Evolutionary conservation across 164 flowering plant species (phyloP).

Genomic region (Pachysandra terminalis): DNA sequence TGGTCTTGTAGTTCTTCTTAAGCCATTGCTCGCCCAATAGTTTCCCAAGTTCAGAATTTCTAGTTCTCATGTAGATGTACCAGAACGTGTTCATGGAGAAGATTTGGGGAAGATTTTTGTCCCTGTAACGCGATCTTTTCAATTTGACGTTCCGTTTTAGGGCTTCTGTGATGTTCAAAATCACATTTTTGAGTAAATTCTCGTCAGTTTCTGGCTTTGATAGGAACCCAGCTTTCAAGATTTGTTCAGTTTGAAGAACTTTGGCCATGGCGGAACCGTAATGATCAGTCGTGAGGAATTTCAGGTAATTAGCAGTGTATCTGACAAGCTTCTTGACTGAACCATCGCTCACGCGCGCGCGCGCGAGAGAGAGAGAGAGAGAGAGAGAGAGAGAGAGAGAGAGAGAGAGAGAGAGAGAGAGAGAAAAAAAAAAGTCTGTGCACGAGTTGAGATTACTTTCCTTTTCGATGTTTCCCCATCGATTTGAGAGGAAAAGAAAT

Average conservation of each 20-base stretch:
- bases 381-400: too few relatives aligned
- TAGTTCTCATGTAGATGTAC: conserved; percentile 76
- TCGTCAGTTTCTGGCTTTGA: conserved; percentile 46
- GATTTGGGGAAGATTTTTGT: conserved; percentile 42
- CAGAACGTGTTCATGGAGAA: conserved; percentile 75
- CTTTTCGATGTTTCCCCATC: too few relatives aligned
- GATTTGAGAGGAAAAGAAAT: too few relatives aligned
- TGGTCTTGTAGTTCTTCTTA: conserved; percentile 48
- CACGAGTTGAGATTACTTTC: too few relatives aligned
- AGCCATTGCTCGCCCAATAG: conserved; percentile 56
- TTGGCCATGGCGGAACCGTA: too few relatives aligned
- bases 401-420: too few relatives aligned
- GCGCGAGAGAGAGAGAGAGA: too few relatives aligned
- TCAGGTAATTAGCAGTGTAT: conserved; percentile 56
- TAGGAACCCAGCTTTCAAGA: conserved; percentile 54
- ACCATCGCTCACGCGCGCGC: too few relatives aligned
- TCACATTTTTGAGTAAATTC: too few relatives aligned
- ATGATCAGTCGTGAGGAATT: too few relatives aligned
- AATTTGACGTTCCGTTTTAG: conserved; percentile 49
- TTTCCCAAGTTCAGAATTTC: conserved; percentile 50
- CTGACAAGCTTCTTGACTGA: conserved; percentile 62
- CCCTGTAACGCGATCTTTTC: conserved; percentile 45
- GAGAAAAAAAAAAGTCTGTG: too few relatives aligned
- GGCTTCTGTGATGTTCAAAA: conserved; percentile 58
- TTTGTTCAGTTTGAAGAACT: too few relatives aligned